Conservation (phyloP, 371 early-diverging fungal species). For the Mucor saturninus region DNA sequence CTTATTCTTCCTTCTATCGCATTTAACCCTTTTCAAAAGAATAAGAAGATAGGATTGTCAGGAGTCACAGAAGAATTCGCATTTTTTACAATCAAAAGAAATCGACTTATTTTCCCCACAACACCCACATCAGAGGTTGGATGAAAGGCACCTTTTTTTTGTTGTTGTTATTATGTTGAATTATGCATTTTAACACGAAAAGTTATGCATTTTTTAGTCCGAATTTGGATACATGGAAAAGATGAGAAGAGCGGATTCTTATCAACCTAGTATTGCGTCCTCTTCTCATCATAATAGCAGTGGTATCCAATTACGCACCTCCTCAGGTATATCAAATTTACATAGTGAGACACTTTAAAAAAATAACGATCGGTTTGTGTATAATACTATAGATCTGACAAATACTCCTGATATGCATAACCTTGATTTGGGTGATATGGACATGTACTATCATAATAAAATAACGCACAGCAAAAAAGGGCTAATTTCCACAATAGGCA, state of each 20-base stretch:
- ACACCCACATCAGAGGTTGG: not conserved
- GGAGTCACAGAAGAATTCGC: not conserved
- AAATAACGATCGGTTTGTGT: not conserved
- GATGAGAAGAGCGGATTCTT: constrained; percentile 3
- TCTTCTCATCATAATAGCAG: not conserved
- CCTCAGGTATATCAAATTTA: constrained; percentile 11
- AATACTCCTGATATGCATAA: constrained; percentile 19
- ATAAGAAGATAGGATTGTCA: not conserved
- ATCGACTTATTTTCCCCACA: constrained; percentile 3
- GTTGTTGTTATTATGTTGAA: no score
- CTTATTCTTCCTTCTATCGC: constrained; percentile 9
- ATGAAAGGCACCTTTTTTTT: no score
- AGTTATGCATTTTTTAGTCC: not conserved
- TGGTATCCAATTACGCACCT: constrained; percentile 1
- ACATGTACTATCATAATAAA: not conserved
- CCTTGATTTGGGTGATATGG: constrained; percentile 4
- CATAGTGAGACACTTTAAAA: not conserved
- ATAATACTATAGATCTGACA: not conserved
- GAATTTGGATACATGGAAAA: constrained; percentile 4
- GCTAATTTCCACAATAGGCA: not conserved
- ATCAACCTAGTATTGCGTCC: not conserved
- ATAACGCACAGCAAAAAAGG: not conserved
- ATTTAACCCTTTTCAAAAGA: not conserved
- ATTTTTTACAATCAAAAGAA: not conserved
- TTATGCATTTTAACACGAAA: not conserved